Evolutionary conservation across 2,329 filamentous ascomycete species (phyloP).

Genomic region (Didymella pinodella): DNA sequence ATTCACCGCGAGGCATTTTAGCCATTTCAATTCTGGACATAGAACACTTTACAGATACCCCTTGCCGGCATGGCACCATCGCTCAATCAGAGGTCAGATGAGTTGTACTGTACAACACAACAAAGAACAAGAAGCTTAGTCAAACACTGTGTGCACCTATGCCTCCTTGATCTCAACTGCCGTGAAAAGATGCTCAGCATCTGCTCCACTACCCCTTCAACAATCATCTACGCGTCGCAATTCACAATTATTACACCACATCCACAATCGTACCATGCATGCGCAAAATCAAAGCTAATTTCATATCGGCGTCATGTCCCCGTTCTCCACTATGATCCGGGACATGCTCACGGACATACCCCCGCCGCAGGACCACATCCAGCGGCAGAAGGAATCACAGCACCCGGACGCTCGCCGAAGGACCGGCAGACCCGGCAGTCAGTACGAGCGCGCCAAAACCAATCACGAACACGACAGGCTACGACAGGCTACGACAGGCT

Average conservation of each 20-base stretch:
- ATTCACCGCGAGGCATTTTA: conserved; percentile 45
- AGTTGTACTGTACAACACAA: conserved; percentile 16
- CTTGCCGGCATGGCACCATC: conserved; percentile 39
- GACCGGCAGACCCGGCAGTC: conserved; percentile 13
- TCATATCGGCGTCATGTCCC: conserved; percentile 12
- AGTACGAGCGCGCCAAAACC: conserved; percentile 7
- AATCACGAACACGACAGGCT: conserved; percentile 1
- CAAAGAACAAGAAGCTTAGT: conserved; percentile 6
- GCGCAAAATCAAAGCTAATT: conserved; percentile 15
- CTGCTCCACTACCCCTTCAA: conserved; percentile 14
- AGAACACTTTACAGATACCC: conserved; percentile 40
- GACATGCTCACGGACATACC: conserved; percentile 13
- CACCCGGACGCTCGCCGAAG: conserved; percentile 18
- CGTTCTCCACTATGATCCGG: conserved; percentile 14
- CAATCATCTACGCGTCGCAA: background rate
- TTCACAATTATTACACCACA: conserved; percentile 2
- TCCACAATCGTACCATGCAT: conserved; percentile 10
- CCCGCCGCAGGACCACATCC: conserved; percentile 7
- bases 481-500: background rate
- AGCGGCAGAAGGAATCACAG: conserved; percentile 16
- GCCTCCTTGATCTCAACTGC: background rate
- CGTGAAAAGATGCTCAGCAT: conserved; percentile 5
- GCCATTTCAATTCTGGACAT: conserved; percentile 25
- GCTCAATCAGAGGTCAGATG: conserved; percentile 38
- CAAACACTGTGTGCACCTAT: background rate